phyloP scores from a whole-genome alignment of 2,329 filamentous ascomycete species.

The Sporothrix pseudoabietina region DNA sequence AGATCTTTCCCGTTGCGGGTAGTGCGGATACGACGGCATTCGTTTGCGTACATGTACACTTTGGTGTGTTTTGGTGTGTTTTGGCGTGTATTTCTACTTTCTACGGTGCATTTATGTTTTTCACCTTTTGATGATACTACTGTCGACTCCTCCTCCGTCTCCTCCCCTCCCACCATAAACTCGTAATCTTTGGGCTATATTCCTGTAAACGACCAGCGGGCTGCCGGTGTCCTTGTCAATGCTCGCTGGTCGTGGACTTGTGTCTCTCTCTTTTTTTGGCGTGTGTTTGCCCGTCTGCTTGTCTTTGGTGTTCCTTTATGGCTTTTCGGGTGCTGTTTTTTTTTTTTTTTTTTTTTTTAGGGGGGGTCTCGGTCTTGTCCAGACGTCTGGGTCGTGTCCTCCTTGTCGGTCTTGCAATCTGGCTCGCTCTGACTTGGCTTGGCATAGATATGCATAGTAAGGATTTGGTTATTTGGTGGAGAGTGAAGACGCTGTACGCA shows the following conservation, averaged over 20 bases:
- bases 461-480: neutral
- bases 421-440: neutral
- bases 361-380: neutral
- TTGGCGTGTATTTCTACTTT: neutral
- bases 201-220: neutral
- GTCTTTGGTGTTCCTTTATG: neutral
- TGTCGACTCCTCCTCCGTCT: too few species aligned
- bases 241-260: neutral
- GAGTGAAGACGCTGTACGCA: neutral
- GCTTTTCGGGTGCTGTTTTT: neutral
- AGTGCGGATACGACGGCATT: neutral
- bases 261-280: too few species aligned
- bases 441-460: conserved; percentile 12
- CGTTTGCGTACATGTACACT: neutral
- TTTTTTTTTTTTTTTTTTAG: too few species aligned
- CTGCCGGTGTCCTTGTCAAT: neutral
- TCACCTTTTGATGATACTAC: neutral
- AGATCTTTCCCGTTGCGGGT: neutral
- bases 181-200: neutral
- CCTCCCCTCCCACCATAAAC: too few species aligned
- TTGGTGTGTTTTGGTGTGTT: neutral
- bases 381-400: neutral
- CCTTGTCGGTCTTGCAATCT: neutral
- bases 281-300: neutral
- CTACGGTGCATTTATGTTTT: neutral